These are phyloP conservation scores for Colletotrichum lini DNA, from an alignment of 2,329 filamentous ascomycete genomes.

Conservation along the genomic window DNA sequence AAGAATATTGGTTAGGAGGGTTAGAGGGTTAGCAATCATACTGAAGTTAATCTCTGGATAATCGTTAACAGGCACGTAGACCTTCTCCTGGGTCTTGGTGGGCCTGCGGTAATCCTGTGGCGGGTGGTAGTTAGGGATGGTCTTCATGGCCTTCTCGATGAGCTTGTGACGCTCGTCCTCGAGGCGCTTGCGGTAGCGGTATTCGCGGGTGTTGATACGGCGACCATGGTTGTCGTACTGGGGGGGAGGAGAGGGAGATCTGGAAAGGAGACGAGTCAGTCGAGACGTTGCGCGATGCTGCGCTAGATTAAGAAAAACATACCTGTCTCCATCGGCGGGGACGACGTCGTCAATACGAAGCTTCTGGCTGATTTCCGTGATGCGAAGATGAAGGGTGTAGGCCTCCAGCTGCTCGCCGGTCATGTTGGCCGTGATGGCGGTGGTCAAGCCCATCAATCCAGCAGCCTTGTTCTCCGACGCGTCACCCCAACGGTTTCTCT, in stretches of 20 bases:
- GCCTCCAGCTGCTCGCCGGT: constrained; percentile 98
- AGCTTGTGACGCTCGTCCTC: constrained; percentile 99
- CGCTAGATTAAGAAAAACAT: constrained; percentile 54
- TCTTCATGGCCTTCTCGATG: constrained; percentile 99
- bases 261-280: constrained; percentile 55
- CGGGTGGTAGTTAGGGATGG: constrained; percentile 99
- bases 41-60: constrained; percentile 99
- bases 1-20: constrained; percentile 75
- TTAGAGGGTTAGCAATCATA: constrained; percentile 99
- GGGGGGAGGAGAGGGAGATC: constrained; percentile 94
- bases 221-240: constrained; percentile 99
- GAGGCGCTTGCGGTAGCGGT: constrained; percentile 96
- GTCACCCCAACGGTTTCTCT: constrained; percentile 99
- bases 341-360: constrained; percentile 99
- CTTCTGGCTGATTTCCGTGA: constrained; percentile 99
- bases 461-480: constrained; percentile 98
- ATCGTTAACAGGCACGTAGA: constrained; percentile 99
- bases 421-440: constrained; percentile 97
- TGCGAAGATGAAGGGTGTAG: constrained; percentile 95
- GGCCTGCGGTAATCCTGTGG: constrained; percentile 98
- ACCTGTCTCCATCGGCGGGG: constrained; percentile 96
- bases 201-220: constrained; percentile 99
- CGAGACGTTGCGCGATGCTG: neutral
- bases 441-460: constrained; percentile 96
- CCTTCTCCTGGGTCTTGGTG: constrained; percentile 99